Conservation (phyloP, 2,329 filamentous ascomycete species). For the Paradendryphiella salina region DNA sequence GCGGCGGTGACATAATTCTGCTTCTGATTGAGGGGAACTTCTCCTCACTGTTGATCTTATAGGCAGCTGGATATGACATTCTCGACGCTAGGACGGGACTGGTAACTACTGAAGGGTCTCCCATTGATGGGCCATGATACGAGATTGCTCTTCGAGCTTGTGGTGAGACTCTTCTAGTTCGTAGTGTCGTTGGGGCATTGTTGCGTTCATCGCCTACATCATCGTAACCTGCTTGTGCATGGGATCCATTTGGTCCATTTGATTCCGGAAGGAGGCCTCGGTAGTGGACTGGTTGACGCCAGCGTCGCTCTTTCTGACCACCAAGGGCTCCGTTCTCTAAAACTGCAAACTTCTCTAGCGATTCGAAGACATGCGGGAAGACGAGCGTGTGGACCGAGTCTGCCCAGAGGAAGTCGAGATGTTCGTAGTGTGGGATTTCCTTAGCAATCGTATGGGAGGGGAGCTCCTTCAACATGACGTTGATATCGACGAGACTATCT, state of each 20-base stretch:
- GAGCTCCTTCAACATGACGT: conserved; percentile 86
- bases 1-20: conserved; percentile 31
- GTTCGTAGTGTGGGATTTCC: conserved; percentile 90
- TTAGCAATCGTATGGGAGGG: conserved; percentile 82
- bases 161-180: conserved; percentile 30
- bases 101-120: conserved; percentile 8
- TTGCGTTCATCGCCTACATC: conserved; percentile 37
- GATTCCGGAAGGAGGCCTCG: conserved; percentile 33
- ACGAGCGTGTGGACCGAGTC: conserved; percentile 80
- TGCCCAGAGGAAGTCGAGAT: conserved; percentile 96
- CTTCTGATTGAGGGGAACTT: conserved; percentile 24
- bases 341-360: conserved; percentile 68
- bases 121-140: conserved; percentile 11
- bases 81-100: conserved; percentile 10
- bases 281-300: conserved; percentile 37
- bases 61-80: conserved; percentile 7
- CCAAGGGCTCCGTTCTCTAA: conserved; percentile 5
- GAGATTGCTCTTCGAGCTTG: conserved; percentile 16
- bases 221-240: conserved; percentile 30
- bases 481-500: conserved; percentile 92
- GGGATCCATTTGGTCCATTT: conserved; percentile 23
- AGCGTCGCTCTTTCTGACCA: conserved; percentile 26
- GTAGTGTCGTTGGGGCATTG: conserved; percentile 22
- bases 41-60: conserved; percentile 7
- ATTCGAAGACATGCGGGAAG: conserved; percentile 89